phyloP scores from a whole-genome alignment of 2,329 filamentous ascomycete species.

The Ceratocystis lukuohia region DNA sequence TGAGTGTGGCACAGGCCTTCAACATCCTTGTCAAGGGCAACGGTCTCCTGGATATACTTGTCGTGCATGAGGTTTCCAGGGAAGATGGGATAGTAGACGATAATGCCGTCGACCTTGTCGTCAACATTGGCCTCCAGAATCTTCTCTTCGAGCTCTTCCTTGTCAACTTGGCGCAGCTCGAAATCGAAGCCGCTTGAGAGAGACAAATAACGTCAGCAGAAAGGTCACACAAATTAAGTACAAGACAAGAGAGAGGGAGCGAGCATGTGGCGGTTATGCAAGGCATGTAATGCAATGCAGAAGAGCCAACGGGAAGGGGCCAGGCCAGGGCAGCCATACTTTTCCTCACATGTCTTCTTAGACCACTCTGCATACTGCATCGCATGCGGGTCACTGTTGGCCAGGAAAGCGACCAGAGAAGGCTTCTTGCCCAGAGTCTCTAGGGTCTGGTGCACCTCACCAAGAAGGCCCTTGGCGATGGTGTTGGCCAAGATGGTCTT shows the following conservation, averaged over 20 bases:
- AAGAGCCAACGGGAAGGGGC: not conserved
- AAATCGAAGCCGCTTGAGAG: slow-evolving; percentile 71
- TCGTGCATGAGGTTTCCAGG: slow-evolving; percentile 67
- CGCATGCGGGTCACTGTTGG: slow-evolving; percentile 81
- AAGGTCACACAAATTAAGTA: not conserved
- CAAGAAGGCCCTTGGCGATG: slow-evolving; percentile 69
- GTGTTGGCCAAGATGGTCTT: slow-evolving; percentile 84
- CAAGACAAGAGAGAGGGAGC: not conserved
- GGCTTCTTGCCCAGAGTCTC: slow-evolving; percentile 59
- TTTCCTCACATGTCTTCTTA: slow-evolving; percentile 87
- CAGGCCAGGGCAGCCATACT: slow-evolving; percentile 46
- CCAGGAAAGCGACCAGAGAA: slow-evolving; percentile 78
- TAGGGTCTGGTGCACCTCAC: slow-evolving; percentile 64
- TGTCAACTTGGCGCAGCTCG: slow-evolving; percentile 67
- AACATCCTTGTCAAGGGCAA: slow-evolving; percentile 81
- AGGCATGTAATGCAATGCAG: not conserved
- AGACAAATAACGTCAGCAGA: slow-evolving; percentile 2
- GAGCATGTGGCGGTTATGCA: not conserved
- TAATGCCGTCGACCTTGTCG: slow-evolving; percentile 66
- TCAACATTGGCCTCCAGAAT: slow-evolving; percentile 78
- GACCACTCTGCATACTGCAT: slow-evolving; percentile 95
- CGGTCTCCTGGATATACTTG: slow-evolving; percentile 89
- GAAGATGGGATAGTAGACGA: slow-evolving; percentile 98
- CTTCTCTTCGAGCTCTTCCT: slow-evolving; percentile 79
- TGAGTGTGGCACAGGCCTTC: slow-evolving; percentile 89